A percentile compares a stretch with the other conserved stretches of the same genome.
phyloP scores from a whole-genome alignment of 257 asterid genomes.

The Ballota nigra region DNA sequence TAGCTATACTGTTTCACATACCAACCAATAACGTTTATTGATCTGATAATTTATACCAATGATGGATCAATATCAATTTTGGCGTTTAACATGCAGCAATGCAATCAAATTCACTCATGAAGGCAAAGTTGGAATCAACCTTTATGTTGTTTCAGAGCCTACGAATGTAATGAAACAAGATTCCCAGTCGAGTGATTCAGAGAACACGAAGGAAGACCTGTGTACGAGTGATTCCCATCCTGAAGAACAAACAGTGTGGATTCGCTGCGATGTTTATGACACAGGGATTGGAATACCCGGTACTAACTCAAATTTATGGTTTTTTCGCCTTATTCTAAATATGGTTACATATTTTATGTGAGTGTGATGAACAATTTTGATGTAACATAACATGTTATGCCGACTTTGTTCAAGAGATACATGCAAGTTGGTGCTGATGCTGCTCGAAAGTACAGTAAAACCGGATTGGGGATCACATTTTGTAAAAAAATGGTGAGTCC shows the following conservation, averaged over 20 bases:
- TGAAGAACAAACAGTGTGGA: conserved; percentile 68
- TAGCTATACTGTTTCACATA: not conserved
- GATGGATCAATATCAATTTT: not conserved
- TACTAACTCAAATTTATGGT: conserved; percentile 23
- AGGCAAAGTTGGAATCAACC: conserved; percentile 83
- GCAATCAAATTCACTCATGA: conserved; percentile 90
- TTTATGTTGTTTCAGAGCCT: conserved; percentile 66
- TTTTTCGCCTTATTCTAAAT: too few relatives aligned
- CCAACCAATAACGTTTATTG: too few relatives aligned
- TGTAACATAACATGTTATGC: conserved; percentile 61
- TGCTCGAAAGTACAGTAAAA: conserved; percentile 91
- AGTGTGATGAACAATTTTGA: not conserved
- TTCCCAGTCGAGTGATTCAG: conserved; percentile 20
- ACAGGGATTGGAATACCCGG: conserved; percentile 96
- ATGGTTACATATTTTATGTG: too few relatives aligned
- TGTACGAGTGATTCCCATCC: conserved; percentile 22
- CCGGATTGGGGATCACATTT: conserved; percentile 87
- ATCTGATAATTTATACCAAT: not conserved
- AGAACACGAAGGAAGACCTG: conserved; percentile 26
- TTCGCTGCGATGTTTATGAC: conserved; percentile 83
- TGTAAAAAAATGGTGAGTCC: conserved; percentile 88
- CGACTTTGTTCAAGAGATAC: conserved; percentile 82
- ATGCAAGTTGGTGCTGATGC: conserved; percentile 92
- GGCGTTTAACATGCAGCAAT: conserved; percentile 48
- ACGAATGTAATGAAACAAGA: conserved; percentile 28